phyloP scores from a whole-genome alignment of 2,329 filamentous ascomycete genomes.

The Hypoxylon sp. region DNA sequence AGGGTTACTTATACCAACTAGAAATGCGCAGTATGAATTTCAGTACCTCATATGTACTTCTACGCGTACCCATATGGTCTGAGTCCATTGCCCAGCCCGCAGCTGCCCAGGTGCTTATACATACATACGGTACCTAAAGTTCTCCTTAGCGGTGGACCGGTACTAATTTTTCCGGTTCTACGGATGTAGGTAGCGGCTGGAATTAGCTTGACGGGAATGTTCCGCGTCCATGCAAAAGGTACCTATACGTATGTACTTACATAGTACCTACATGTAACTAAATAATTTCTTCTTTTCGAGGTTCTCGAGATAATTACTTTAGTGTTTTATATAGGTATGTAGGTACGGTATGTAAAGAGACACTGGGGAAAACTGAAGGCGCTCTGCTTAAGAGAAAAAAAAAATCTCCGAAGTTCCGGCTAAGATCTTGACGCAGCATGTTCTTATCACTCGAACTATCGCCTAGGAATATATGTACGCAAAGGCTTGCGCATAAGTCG shows the following conservation, averaged over 20 bases:
- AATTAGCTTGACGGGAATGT: slow-evolving; percentile 28
- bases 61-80: background rate
- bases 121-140: too few species aligned
- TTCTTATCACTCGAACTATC: slow-evolving; percentile 31
- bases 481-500: slow-evolving; percentile 39
- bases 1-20: background rate
- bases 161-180: slow-evolving; percentile 29
- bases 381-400: slow-evolving; percentile 17
- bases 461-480: slow-evolving; percentile 16
- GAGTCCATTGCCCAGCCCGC: background rate
- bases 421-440: slow-evolving; percentile 42
- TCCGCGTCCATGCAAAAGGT: slow-evolving; percentile 15
- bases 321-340: too few species aligned
- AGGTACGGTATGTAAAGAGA: slow-evolving; percentile 27
- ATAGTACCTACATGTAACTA: background rate
- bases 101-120: background rate
- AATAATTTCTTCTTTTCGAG: slow-evolving; percentile 34
- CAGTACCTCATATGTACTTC: slow-evolving; percentile 2
- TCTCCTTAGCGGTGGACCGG: slow-evolving; percentile 32
- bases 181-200: slow-evolving; percentile 17
- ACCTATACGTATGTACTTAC: background rate
- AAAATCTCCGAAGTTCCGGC: slow-evolving; percentile 47
- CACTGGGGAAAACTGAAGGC: slow-evolving; percentile 38
- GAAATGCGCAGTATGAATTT: background rate
- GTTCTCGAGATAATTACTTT: slow-evolving; percentile 15